Base-by-base conservation (phyloP, 2,329 filamentous ascomycete genomes). In the Ceratocystis albifundus region DNA sequence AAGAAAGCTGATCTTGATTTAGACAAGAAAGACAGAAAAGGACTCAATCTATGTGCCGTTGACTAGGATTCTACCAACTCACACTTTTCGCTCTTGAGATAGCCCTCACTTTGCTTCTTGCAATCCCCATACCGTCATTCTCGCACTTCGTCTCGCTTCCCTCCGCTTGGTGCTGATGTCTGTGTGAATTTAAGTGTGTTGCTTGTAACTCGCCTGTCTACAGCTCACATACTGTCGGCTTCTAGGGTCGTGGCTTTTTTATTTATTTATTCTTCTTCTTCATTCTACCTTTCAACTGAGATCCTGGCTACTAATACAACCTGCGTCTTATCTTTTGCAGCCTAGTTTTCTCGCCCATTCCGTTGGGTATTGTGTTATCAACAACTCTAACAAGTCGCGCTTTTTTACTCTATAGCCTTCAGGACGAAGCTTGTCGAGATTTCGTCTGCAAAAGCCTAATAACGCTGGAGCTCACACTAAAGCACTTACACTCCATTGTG, bases 111-210 rank as follows among this genome's bases (percentile, higher is more conserved):
- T 57, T 25, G 53, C 53, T 32, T 25, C 22, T 28, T 7, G 48
- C 46, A 30, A 15, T 62, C 59, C 36, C 30, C 64, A 48, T 68
- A 20, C 41, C 57, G 53, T 41, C 62, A 48, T 53, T 45, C 44
- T 46, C 32, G 65, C 45, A 32, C 61, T 50, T 50, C n/a, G 4
- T 50, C 48, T 25, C 20, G 48, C 48, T 25, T 50, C 2, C 48
- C 20, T 50, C 48, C 20, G 48, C 7, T 2, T 50, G 48, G 20
- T 8, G 48, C 48, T 12, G 48, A 25, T 41, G 36, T 41, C 12
- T 41, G 36, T 15, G 36, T 41, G 36, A 12, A 41, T 41, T 10
- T 41, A 6, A 4, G 22, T 8, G 4, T 50, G 48, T 20, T 50
- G 48, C n/a, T 20, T 50, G 20, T 50, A n/a, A 50, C 48, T 50